Evolutionary conservation across 306 rosid genomes (phyloP).

Genomic region (Cicer judaicum): DNA sequence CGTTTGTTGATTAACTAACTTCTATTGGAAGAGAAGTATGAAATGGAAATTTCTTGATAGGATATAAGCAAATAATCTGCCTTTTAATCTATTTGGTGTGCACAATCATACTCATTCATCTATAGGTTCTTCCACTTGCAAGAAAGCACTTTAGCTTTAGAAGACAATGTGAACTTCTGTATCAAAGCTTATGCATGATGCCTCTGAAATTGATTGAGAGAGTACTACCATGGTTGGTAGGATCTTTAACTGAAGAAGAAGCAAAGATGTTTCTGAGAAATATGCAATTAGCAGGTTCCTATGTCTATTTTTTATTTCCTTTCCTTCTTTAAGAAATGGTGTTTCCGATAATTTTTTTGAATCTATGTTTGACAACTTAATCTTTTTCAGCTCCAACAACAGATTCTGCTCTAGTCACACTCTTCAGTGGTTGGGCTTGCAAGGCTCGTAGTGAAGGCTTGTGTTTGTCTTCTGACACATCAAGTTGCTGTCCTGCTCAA

Average conservation of each 20-base stretch:
- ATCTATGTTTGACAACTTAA: slow-evolving; percentile 48
- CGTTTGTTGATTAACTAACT: slow-evolving; percentile 16
- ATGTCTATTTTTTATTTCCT: slow-evolving; percentile 38
- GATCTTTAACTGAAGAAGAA: slow-evolving; percentile 82
- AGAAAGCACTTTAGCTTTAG: slow-evolving; percentile 85
- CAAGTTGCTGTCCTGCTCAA: slow-evolving; percentile 80
- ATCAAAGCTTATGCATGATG: slow-evolving; percentile 96
- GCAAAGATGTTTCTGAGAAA: slow-evolving; percentile 72
- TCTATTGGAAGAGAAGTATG: slow-evolving; percentile 27
- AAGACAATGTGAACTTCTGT: slow-evolving; percentile 83
- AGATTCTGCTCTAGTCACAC: slow-evolving; percentile 90
- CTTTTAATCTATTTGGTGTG: slow-evolving; percentile 31
- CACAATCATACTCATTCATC: slow-evolving; percentile 43
- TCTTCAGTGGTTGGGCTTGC: slow-evolving; percentile 99
- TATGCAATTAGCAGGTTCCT: slow-evolving; percentile 91
- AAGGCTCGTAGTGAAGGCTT: slow-evolving; percentile 85
- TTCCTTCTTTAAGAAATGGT: slow-evolving; percentile 39
- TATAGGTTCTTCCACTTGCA: slow-evolving; percentile 96
- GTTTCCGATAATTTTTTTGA: background rate
- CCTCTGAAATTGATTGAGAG: slow-evolving; percentile 94
- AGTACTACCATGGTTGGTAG: slow-evolving; percentile 91
- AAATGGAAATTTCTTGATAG: slow-evolving; percentile 29
- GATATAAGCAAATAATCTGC: slow-evolving; percentile 33
- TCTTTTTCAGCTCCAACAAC: slow-evolving; percentile 79
- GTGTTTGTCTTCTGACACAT: slow-evolving; percentile 75